A percentile compares a stretch with the other conserved stretches of the same genome.
Evolutionary conservation across 768 basidiomycete species (phyloP).

Genomic region (Phlebiopsis gigantea): DNA sequence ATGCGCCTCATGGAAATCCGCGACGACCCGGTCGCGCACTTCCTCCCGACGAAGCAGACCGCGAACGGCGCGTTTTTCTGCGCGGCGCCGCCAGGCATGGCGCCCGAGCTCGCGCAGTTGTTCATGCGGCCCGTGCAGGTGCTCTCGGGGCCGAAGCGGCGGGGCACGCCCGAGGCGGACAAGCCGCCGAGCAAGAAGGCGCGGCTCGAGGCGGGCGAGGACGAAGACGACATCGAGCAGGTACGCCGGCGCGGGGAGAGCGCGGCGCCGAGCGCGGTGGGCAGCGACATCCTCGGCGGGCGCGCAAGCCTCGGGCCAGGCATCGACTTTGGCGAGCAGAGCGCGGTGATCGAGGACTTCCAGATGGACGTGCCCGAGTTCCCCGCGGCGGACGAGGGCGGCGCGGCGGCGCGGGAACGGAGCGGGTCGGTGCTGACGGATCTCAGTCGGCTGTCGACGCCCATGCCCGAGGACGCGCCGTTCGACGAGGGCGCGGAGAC

Average conservation of each 20-base stretch:
- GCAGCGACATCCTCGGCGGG: slow-evolving; percentile 50
- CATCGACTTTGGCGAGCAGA: slow-evolving; percentile 17
- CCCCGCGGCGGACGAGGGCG: slow-evolving; percentile 24
- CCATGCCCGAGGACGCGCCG: slow-evolving; percentile 47
- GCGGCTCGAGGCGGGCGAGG: slow-evolving; percentile 38
- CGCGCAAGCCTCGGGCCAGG: neutral
- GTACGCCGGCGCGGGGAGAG: slow-evolving; percentile 49
- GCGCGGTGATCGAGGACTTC: slow-evolving; percentile 61
- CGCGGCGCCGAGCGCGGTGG: slow-evolving; percentile 63
- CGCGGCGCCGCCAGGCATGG: slow-evolving; percentile 79
- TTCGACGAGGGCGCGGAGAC: slow-evolving; percentile 56
- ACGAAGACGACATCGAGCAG: slow-evolving; percentile 69
- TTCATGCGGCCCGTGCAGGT: slow-evolving; percentile 72
- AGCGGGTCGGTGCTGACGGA: slow-evolving; percentile 50
- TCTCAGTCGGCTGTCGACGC: slow-evolving; percentile 60
- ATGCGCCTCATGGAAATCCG: slow-evolving; percentile 85
- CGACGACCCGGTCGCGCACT: slow-evolving; percentile 78
- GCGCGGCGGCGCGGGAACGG: slow-evolving; percentile 25
- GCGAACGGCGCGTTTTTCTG: slow-evolving; percentile 72
- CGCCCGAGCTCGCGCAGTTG: slow-evolving; percentile 74
- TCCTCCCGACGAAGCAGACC: slow-evolving; percentile 76
- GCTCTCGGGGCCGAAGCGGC: slow-evolving; percentile 51
- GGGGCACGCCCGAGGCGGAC: slow-evolving; percentile 43
- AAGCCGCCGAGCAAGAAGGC: slow-evolving; percentile 55
- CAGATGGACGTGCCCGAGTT: slow-evolving; percentile 62